Evolutionary conservation across 2,329 filamentous ascomycete genomes (phyloP).

Genomic region (Clonostachys sp.): DNA sequence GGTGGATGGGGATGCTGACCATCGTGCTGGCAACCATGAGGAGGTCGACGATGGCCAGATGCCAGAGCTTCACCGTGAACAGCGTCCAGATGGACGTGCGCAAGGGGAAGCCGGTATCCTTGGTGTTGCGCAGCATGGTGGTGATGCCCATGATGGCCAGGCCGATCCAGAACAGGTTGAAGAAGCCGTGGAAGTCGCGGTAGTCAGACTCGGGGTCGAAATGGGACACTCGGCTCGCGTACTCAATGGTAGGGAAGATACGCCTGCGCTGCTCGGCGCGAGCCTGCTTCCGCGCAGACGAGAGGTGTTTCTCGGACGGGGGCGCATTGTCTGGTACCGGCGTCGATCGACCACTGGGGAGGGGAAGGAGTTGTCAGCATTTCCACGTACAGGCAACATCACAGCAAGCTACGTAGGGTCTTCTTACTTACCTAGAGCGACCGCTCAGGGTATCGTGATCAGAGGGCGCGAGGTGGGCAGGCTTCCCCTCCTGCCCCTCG

Average conservation of each 20-base stretch:
- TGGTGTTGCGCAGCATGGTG: slow-evolving; percentile 86
- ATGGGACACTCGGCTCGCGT: slow-evolving; percentile 85
- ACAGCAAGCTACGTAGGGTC: background rate
- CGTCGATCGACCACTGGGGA: slow-evolving; percentile 70
- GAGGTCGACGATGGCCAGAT: slow-evolving; percentile 77
- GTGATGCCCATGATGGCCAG: slow-evolving; percentile 96
- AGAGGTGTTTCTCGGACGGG: slow-evolving; percentile 85
- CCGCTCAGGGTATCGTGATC: slow-evolving; percentile 30
- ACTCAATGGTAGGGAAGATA: slow-evolving; percentile 91
- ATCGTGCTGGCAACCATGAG: slow-evolving; percentile 78
- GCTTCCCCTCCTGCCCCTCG: slow-evolving; percentile 18
- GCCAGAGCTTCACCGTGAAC: slow-evolving; percentile 84
- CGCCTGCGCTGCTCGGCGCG: slow-evolving; percentile 77
- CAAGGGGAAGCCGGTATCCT: slow-evolving; percentile 86
- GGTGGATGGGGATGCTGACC: slow-evolving; percentile 70
- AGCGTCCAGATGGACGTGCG: slow-evolving; percentile 83
- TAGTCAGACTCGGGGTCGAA: slow-evolving; percentile 92
- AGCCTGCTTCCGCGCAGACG: slow-evolving; percentile 76
- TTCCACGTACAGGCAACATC: background rate
- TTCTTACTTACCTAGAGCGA: slow-evolving; percentile 36
- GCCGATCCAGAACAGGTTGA: slow-evolving; percentile 96
- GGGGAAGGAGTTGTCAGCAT: background rate
- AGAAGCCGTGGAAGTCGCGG: slow-evolving; percentile 94
- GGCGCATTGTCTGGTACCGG: slow-evolving; percentile 85
- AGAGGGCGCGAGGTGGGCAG: slow-evolving; percentile 15